These are phyloP conservation scores for Thuidium tamariscinum DNA, from an alignment of 225 moss, liverwort and hornwort species.

Conservation along the genomic window DNA sequence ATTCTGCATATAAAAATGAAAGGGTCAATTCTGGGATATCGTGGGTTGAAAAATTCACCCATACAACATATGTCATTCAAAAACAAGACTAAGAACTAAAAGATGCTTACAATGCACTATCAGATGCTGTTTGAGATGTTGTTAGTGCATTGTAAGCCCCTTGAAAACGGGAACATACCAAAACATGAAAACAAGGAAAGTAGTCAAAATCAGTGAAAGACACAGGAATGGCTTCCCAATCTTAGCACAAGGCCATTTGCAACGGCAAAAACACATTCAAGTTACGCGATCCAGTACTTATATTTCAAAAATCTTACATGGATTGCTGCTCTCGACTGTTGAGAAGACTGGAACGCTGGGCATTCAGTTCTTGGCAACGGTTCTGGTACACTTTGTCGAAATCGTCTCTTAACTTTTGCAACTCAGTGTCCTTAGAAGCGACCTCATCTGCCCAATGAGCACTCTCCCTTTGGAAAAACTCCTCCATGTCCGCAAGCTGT, in stretches of 20 bases:
- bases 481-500: constrained; percentile 60
- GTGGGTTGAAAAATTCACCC: neutral
- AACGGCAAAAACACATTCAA: neutral
- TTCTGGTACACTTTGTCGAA: constrained; percentile 56
- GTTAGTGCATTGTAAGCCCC: neutral
- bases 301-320: constrained; percentile 15
- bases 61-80: neutral
- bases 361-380: constrained; percentile 59
- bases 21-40: neutral
- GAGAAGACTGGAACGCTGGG: constrained; percentile 44
- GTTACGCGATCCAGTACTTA: neutral
- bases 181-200: neutral
- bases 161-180: neutral
- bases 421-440: constrained; percentile 37
- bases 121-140: neutral
- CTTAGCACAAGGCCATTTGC: neutral
- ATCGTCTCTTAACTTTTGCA: constrained; percentile 55
- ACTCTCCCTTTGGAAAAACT: constrained; percentile 44
- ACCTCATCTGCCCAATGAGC: constrained; percentile 50
- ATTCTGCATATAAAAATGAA: constrained; percentile 2
- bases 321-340: constrained; percentile 54
- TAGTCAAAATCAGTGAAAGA: neutral
- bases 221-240: neutral
- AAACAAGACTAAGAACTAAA: neutral
- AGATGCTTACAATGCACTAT: neutral